Evolutionary conservation across 2,329 filamentous ascomycete genomes (phyloP), one percentile per base, ranked within the genome.

Genomic region (Cordyceps militaris): DNA sequence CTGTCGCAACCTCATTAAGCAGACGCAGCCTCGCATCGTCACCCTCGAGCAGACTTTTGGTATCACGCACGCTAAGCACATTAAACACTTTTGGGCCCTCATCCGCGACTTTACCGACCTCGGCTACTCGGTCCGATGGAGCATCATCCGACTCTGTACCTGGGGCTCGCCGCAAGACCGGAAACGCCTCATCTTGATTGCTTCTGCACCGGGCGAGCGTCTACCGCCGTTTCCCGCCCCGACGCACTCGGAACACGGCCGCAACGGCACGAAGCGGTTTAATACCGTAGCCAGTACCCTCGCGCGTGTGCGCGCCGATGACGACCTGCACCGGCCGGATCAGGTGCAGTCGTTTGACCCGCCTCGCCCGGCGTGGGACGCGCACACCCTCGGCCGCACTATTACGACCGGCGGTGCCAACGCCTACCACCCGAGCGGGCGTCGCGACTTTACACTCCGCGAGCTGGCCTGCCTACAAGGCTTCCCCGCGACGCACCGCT

Each of bases 21-120:
- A 79, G 36, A 68, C 79, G 0, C 79, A 77, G 0, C 89, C 91
- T 0, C 78, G 90, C 0, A 66, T 94, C 0, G 80, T 89, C 1
- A 95, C 89, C 0, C 73, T 95, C 0, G 91, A 96, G 64, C 87
- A 96, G 66, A 92, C 90, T 0, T 85, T 83, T 54, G 89, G 89
- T 0, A 78, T 95, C 1, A 69, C 81, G 0, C 74, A 77, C 23
- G 70, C 79, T 0, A 70, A 75, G 0, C 83, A 86, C 56, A 68
- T 72, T 11, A 70, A 73, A 0, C 84, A 80, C 54, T 85, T 91
- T 48, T 74, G 79, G 40, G 71, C 76, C 0, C 69, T 92, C 0
- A 73, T 94, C 3, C 73, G 79, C 26, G 82, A 85, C 32, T 85
- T 92, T 55, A 84, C 87, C 0, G 71, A 79, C 3, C 70, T 78